These are phyloP conservation scores for Aureococcus anophagefferens DNA, from an alignment of 108 stramenopile genomes.

Conservation along the genomic window DNA sequence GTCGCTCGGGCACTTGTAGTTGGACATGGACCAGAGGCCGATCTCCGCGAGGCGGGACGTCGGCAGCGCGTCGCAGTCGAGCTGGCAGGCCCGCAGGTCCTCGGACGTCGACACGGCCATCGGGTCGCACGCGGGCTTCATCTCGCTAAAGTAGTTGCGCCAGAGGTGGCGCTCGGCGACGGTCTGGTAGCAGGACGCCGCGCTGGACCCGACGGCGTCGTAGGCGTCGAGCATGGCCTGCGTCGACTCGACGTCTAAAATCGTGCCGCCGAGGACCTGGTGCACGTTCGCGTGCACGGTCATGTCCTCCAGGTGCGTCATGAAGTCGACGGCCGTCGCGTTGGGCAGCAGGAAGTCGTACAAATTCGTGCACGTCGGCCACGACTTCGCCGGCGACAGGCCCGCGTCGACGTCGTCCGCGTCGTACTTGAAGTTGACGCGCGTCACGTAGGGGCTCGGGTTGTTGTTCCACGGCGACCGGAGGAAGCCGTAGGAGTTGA, in stretches of 20 bases:
- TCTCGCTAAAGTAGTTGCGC: background rate
- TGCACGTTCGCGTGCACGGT: background rate
- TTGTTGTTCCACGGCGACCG: conserved; percentile 12
- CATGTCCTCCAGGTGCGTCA: background rate
- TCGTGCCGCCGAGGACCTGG: background rate
- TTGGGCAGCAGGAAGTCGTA: background rate
- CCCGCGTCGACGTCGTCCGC: background rate
- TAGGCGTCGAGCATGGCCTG: background rate
- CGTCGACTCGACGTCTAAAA: background rate
- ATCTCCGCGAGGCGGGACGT: background rate
- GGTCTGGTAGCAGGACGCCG: background rate
- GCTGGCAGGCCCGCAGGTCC: background rate
- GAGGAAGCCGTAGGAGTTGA: background rate
- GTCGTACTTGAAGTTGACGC: background rate
- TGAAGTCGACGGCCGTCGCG: background rate
- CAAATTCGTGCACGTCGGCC: background rate
- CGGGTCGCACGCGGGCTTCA: background rate
- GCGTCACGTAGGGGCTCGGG: background rate
- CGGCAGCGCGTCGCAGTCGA: background rate
- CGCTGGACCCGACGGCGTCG: background rate
- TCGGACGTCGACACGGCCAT: background rate
- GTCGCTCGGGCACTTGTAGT: background rate
- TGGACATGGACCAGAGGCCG: background rate
- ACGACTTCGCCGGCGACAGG: background rate
- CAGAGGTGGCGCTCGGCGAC: background rate